Percentiles rank a stretch among this genome's conserved stretches.
Conservation (phyloP, 768 basidiomycete species). For the Collybia mongolica region DNA sequence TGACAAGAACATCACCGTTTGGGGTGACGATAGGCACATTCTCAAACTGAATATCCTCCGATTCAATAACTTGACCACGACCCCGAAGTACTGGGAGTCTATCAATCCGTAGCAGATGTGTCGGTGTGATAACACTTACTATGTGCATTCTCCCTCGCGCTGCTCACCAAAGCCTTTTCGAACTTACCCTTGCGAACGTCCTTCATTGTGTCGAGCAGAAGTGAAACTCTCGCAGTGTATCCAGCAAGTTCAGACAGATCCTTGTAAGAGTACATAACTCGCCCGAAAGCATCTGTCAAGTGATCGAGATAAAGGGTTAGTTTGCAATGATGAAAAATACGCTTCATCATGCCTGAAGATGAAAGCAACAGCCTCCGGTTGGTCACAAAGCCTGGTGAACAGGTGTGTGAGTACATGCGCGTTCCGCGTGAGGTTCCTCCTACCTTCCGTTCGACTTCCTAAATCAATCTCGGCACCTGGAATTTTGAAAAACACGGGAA, state of each 20-base stretch:
- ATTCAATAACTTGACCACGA: conserved; percentile 76
- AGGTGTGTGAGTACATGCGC: background rate
- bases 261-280: conserved; percentile 97
- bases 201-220: conserved; percentile 86
- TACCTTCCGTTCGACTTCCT: conserved; percentile 88
- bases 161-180: conserved; percentile 83
- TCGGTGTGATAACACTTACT: conserved; percentile 45
- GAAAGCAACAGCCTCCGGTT: conserved; percentile 87
- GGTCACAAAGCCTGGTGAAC: conserved; percentile 82
- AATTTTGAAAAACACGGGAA: conserved; percentile 89
- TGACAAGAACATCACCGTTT: conserved; percentile 90
- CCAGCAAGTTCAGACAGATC: conserved; percentile 95
- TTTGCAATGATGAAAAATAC: background rate
- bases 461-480: conserved; percentile 75
- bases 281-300: conserved; percentile 80
- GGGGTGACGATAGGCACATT: conserved; percentile 95
- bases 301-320: conserved; percentile 3
- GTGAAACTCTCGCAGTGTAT: conserved; percentile 89
- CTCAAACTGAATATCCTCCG: conserved; percentile 90
- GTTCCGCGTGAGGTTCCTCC: background rate
- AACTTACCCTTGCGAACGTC: conserved; percentile 84
- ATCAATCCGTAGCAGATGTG: background rate
- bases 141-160: conserved; percentile 73
- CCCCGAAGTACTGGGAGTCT: conserved; percentile 64
- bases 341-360: conserved; percentile 59